Percentiles rank a stretch among this genome's conserved stretches.
Conservation (phyloP, 139 green algal genomes). For the Haematococcus lacustris region DNA sequence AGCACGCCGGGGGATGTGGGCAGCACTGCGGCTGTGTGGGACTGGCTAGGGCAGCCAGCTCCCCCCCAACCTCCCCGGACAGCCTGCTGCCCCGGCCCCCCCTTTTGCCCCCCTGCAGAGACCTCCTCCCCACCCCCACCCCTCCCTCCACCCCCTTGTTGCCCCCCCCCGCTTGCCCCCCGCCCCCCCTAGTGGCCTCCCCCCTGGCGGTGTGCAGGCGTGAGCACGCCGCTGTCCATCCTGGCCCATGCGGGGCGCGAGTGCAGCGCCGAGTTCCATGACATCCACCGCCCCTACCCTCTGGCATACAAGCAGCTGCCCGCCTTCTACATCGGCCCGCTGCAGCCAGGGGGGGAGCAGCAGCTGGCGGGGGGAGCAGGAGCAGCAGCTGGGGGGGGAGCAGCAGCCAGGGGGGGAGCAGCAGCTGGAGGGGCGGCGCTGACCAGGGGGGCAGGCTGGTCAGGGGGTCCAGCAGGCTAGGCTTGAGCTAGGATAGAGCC, state of each 20-base stretch:
- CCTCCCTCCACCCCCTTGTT: not conserved
- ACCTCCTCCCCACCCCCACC: not conserved
- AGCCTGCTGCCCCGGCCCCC: too few relatives aligned
- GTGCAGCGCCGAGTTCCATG: slow-evolving; percentile 29
- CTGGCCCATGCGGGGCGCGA: slow-evolving; percentile 24
- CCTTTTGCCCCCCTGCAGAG: too few relatives aligned
- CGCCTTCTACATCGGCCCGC: not conserved
- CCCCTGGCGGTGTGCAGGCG: not conserved
- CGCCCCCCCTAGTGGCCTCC: not conserved
- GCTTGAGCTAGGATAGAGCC: too few relatives aligned
- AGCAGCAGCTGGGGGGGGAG: too few relatives aligned
- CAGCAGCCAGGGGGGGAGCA: too few relatives aligned
- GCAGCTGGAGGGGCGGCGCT: too few relatives aligned
- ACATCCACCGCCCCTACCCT: slow-evolving; percentile 26
- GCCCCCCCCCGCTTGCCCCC: not conserved
- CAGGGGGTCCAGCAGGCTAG: too few relatives aligned
- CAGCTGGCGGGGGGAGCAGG: too few relatives aligned
- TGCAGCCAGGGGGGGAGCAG: not conserved
- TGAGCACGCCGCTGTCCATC: slow-evolving; percentile 26
- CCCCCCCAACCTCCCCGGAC: not conserved
- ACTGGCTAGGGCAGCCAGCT: not conserved
- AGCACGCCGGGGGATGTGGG: too few relatives aligned
- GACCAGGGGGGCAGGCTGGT: too few relatives aligned
- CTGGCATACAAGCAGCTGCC: slow-evolving; percentile 26
- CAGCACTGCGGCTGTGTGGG: too few relatives aligned